Base-by-base conservation (phyloP, 2,329 filamentous ascomycete genomes). In the Colletotrichum filicis region DNA sequence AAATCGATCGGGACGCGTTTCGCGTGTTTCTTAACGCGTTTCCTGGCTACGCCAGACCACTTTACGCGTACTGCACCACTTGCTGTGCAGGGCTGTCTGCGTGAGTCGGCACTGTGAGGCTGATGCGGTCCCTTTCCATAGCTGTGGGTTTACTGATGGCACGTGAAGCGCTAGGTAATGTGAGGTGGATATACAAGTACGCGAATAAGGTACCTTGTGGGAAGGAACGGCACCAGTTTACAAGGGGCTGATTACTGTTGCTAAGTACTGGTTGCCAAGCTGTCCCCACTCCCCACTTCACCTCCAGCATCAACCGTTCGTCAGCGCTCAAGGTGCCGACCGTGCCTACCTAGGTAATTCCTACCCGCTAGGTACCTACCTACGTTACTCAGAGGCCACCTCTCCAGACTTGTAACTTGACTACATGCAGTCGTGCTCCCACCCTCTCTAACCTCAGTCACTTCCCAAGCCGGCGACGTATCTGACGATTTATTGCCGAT, bases 331-430 rank as follows among this genome's bases (percentile, higher is more conserved):
- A 26, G 5, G 24, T 12, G 8, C 37, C 35, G 14, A 26, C 35
- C 14, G 26, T 26, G 58, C 35, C n/a, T 30, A 14, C 37, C 37
- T 19, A 37, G 42, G n/a, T 8, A 19, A 52, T 62, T 16, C 6
- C 57, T 46, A 12, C 52, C 11, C 19, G 19, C 28, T 12, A 35
- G 9, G 9, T 35, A 35, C 32, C 32, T 35, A 35, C 32, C 32
- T 35, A 35, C 9, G 32, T 11, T 60, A 16, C 46, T 32, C 60
- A 63, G 49, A 63, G 61, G 61, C 61, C 61, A 64, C 49, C 30
- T 64, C 46, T 55, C 49, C 61, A 16, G 37, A 42, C 5, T 7
- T 2, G 16, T 26, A 64, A 30, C 56, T 11, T n/a, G 11, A 5
- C 22, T 64, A 35, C 49, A 26, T 5, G 26, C 19, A 49, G 16